phyloP scores from a whole-genome alignment of 345 rosid species.

The Rubroshorea leprosula region DNA sequence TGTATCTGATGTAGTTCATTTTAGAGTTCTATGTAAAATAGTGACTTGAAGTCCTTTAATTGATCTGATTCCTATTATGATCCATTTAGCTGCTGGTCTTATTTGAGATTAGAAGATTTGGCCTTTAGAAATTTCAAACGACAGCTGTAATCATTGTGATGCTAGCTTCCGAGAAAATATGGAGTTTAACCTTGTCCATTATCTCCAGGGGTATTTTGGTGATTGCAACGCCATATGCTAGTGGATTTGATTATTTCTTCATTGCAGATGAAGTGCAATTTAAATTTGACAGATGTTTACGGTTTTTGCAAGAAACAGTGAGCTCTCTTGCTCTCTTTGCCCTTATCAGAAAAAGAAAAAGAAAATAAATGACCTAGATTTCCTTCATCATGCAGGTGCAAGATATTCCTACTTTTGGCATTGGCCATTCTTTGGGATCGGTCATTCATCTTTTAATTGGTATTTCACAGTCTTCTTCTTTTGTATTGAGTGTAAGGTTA shows the following conservation, averaged over 20 bases:
- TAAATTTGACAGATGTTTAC: constrained; percentile 82
- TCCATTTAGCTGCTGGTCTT: too few species aligned
- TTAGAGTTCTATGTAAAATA: background rate
- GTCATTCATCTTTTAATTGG: constrained; percentile 96
- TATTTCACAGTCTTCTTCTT: constrained; percentile 21
- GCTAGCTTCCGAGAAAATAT: too few species aligned
- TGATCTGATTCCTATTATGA: too few species aligned
- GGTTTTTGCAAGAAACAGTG: constrained; percentile 69
- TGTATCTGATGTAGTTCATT: too few species aligned
- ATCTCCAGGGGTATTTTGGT: constrained; percentile 84
- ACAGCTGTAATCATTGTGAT: too few species aligned
- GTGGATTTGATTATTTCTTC: constrained; percentile 92
- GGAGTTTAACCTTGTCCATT: constrained; percentile 16
- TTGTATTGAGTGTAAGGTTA: constrained; percentile 1
- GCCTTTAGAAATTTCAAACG: background rate
- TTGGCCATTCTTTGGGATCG: constrained; percentile 95
- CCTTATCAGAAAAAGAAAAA: constrained; percentile 1
- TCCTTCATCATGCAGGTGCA: constrained; percentile 43
- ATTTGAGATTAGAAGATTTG: too few species aligned
- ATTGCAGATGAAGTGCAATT: constrained; percentile 97
- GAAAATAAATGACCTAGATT: constrained; percentile 2
- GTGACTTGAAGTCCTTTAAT: too few species aligned
- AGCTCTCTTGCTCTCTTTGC: too few species aligned
- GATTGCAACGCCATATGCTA: constrained; percentile 93
- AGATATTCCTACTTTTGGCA: constrained; percentile 90